Conservation (phyloP, 352 stramenopile species). For the Phytopythium mirpurense region DNA sequence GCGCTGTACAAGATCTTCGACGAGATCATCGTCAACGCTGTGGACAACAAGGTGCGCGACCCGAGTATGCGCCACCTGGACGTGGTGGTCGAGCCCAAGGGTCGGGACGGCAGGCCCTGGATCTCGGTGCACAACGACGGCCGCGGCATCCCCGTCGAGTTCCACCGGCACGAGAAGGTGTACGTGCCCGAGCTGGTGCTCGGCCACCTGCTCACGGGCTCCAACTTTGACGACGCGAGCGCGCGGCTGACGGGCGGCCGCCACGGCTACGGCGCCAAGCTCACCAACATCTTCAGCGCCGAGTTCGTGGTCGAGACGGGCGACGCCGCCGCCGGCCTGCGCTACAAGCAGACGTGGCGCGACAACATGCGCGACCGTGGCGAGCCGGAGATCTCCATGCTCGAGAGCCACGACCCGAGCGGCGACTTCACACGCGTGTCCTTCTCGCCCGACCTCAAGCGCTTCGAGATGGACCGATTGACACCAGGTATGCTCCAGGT, state of each 20-base stretch:
- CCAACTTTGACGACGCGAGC: conserved; percentile 98
- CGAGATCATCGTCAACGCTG: conserved; percentile 99
- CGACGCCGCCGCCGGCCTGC: conserved; percentile 81
- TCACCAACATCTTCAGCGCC: conserved; percentile 99
- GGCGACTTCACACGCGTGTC: conserved; percentile 97
- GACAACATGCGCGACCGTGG: conserved; percentile 95
- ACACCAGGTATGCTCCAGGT: conserved; percentile 92
- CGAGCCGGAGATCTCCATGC: conserved; percentile 78
- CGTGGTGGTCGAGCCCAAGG: conserved; percentile 60
- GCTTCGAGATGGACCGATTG: conserved; percentile 95
- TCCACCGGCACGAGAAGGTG: conserved; percentile 96
- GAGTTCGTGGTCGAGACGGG: conserved; percentile 99
- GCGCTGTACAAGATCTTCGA: conserved; percentile 99
- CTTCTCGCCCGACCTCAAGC: conserved; percentile 95
- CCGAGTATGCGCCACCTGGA: conserved; percentile 70
- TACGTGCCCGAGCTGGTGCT: conserved; percentile 99
- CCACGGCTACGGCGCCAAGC: conserved; percentile 95
- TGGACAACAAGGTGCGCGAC: conserved; percentile 93
- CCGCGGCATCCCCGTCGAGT: conserved; percentile 95
- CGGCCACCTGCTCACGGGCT: conserved; percentile 97
- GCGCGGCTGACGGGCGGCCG: conserved; percentile 96
- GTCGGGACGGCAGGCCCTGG: conserved; percentile 55
- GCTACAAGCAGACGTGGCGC: conserved; percentile 90
- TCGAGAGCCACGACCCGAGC: conserved; percentile 64
- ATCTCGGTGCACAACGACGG: conserved; percentile 99